Percentiles rank a stretch among this genome's conserved stretches.
Evolutionary conservation across 1,139 yeast genomes (phyloP).

Genomic region (Geotrichum bryndzae): DNA sequence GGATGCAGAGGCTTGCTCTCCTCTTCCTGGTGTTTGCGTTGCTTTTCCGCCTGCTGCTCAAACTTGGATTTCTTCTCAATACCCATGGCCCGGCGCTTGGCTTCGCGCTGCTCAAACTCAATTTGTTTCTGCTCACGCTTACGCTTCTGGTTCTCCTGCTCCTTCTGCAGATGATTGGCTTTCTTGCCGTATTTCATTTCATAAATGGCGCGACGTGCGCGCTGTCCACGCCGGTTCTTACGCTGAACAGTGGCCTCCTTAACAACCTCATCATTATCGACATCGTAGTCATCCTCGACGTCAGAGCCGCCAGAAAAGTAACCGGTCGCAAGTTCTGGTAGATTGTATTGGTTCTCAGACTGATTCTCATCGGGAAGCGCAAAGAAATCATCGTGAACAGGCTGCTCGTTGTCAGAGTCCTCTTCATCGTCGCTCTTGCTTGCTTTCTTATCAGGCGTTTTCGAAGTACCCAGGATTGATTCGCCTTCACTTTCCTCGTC

Average conservation of each 20-base stretch:
- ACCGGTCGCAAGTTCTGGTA: conserved; percentile 73
- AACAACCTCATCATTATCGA: conserved; percentile 56
- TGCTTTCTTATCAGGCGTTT: conserved; percentile 22
- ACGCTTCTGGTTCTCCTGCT: conserved; percentile 46
- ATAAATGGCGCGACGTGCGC: conserved; percentile 96
- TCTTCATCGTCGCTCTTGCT: conserved; percentile 27
- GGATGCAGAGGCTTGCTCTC: conserved; percentile 59
- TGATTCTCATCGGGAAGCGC: conserved; percentile 18
- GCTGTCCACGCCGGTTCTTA: conserved; percentile 91
- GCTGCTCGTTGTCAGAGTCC: conserved; percentile 16
- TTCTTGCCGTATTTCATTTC: conserved; percentile 75
- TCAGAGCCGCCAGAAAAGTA: conserved; percentile 76
- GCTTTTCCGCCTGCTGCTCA: conserved; percentile 10
- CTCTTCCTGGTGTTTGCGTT: conserved; percentile 15
- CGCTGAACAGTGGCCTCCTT: conserved; percentile 49
- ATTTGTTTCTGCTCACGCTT: conserved; percentile 49
- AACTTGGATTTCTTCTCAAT: conserved; percentile 20
- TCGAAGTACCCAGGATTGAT: conserved; percentile 24
- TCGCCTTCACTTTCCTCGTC: conserved; percentile 32
- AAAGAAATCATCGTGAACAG: conserved; percentile 17
- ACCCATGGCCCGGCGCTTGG: conserved; percentile 41
- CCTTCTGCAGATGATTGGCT: conserved; percentile 78
- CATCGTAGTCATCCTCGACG: conserved; percentile 46
- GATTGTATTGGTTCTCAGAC: conserved; percentile 31
- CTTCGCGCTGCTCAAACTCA: conserved; percentile 65